Evolutionary conservation across 352 stramenopile genomes (phyloP).

Genomic region (Plasmopara viticola): DNA sequence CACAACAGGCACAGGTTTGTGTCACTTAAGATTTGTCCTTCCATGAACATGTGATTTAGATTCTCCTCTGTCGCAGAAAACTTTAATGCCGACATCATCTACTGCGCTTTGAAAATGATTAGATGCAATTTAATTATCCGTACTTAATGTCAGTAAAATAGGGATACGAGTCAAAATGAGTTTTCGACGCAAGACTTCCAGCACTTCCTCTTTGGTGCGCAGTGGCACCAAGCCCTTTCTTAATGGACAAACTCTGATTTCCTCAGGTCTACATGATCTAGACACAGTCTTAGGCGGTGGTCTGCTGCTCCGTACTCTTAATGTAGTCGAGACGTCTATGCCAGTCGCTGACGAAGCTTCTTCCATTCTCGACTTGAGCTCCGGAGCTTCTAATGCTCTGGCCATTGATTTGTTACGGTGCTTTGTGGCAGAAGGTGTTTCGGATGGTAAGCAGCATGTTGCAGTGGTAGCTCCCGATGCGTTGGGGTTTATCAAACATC

Average conservation of each 20-base stretch:
- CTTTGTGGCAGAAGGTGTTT: slow-evolving; percentile 53
- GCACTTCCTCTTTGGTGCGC: neutral
- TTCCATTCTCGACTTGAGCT: slow-evolving; percentile 4
- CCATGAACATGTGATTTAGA: too few species aligned
- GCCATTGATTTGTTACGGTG: slow-evolving; percentile 56
- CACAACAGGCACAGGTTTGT: too few species aligned
- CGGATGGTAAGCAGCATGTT: slow-evolving; percentile 30
- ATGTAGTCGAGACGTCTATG: slow-evolving; percentile 36
- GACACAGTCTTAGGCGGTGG: slow-evolving; percentile 52
- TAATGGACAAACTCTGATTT: slow-evolving; percentile 58
- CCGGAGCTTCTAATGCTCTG: slow-evolving; percentile 22
- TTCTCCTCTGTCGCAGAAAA: too few species aligned
- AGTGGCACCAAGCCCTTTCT: slow-evolving; percentile 50
- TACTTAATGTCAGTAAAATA: too few species aligned
- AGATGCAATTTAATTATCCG: too few species aligned
- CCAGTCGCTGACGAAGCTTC: neutral
- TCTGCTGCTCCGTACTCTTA: slow-evolving; percentile 42
- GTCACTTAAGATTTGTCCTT: too few species aligned
- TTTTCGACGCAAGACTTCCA: slow-evolving; percentile 5
- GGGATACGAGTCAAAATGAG: neutral
- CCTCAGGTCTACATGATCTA: slow-evolving; percentile 43
- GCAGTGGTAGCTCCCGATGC: slow-evolving; percentile 36
- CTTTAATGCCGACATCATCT: too few species aligned
- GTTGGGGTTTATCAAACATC: slow-evolving; percentile 25
- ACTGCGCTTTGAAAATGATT: too few species aligned